Base-by-base conservation (phyloP, 176 grass and related monocot species). In the Ampelocalamus luodianensis region DNA sequence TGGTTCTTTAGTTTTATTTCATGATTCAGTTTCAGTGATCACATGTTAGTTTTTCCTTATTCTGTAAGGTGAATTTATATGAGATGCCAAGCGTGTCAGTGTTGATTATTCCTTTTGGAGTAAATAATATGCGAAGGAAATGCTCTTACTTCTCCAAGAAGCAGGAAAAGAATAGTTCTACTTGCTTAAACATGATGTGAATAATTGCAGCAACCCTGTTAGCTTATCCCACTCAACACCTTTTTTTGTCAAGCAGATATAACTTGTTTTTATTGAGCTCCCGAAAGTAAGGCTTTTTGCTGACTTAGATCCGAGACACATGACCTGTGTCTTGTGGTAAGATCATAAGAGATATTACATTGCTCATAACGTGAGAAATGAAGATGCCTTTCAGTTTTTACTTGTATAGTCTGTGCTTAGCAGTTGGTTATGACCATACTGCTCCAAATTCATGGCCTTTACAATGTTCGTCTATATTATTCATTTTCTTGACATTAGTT, bases 91-190 rank as follows among this genome's bases (percentile, higher is more conserved):
- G 8, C 11, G n/a, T 66, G n/a, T 36, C 18, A 45, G 6, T 61
- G 65, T 6, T 71, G 5, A 44, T 60, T 59, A 59, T 45, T 82
- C 50, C 6, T 71, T 82, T 59, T 72, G 22, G 23, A 40, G 59
- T 58, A 17, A 22, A 62, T 38, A 15, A 16, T 60, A 29, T 82
- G 4, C 27, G 22, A 40, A 40, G 27, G 51, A 82, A 77, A 32
- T 76, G 36, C 49, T 76, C 49, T 14, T 2, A 11, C 10, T 89
- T 68, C 62, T 81, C 23, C 40, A 36, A 67, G 53, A 69, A 43
- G 65, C 78, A 81, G 27, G 63, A 78, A 63, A 75, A 10, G 4
- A 69, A 77, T 68, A 50, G 51, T 76, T 16, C 76, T n/a, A 43
- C 48, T 29, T 60, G 43, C 42, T 59, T 36, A 6, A 74, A 73